Evolutionary conservation across 148 eudicot genomes (phyloP), one percentile per base, ranked within the genome.

Genomic region (Camellia lanceoleosa): DNA sequence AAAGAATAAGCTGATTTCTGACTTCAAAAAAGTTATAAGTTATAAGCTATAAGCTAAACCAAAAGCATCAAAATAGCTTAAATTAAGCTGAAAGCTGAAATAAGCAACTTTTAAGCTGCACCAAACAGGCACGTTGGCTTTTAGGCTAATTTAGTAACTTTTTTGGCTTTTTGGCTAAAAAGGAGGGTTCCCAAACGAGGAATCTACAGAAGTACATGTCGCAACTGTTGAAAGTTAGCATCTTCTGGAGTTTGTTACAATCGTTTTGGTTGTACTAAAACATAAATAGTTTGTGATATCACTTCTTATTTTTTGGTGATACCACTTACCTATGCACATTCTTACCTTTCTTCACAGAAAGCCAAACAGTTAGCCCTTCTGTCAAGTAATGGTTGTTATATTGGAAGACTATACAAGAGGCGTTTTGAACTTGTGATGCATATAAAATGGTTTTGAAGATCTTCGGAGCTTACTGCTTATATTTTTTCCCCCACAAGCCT

Each of bases 381-480:
- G 46, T 46, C 30, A 60, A 10, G 12, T 12, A 38, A 30, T 59
- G 19, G 54, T 5, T 66, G 13, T 68, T 43, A 59, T 72, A 14
- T 71, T 42, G 47, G 15, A 55, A 54, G 47, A 38, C 80, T 2
- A 13, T 14, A 78, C 55, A 68, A 19, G 47, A 68, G 49, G 72
- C 74, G 42, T 43, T 55, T 42, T 46, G 61, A 60, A 59, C 61
- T n/a, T 18, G 4, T 72, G 58, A 73, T 61, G 59, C 43, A 6
- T 63, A 74, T 3, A 67, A 80, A 56, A 56, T 58, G 59, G 71
- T 66, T 80, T 69, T 47, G 77, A 23, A 64, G 58, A 46, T 38
- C 49, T 11, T 19, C 23, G 3, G 56, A 64, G 64, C n/a, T 52
- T 72, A 64, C 69, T 51, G 63, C 78, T 49, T 7, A 56, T 64